phyloP scores from a whole-genome alignment of 2,329 filamentous ascomycete species.

The Microdochium trichocladiopsis region DNA sequence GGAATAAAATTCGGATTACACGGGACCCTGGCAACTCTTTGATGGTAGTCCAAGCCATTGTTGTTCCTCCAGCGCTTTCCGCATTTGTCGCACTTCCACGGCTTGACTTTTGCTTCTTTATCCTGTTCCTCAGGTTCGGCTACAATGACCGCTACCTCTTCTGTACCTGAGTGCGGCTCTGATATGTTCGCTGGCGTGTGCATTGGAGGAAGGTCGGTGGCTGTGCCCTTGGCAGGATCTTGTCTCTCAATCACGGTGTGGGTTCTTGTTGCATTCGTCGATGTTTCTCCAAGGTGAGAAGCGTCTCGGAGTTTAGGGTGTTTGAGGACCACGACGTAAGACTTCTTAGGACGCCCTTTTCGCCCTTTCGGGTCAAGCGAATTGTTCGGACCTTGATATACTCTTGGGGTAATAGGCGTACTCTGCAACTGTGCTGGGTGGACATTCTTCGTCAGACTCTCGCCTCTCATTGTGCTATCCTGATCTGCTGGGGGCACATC shows the following conservation, averaged over 20 bases:
- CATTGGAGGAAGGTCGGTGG: background rate
- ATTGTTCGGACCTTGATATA: constrained; percentile 17
- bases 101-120: constrained; percentile 8
- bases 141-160: constrained; percentile 2
- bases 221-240: no score
- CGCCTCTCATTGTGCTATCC: no score
- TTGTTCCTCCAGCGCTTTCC: constrained; percentile 50
- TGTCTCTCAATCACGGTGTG: background rate
- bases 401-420: constrained; percentile 10
- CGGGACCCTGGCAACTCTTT: constrained; percentile 42
- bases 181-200: background rate
- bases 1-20: constrained; percentile 44
- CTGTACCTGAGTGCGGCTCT: background rate
- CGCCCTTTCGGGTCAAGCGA: constrained; percentile 15
- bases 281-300: constrained; percentile 7
- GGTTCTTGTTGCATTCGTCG: background rate
- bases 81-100: constrained; percentile 45
- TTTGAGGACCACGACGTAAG: constrained; percentile 20
- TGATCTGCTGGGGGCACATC: background rate
- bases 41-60: constrained; percentile 51
- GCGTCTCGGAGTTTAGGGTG: constrained; percentile 16
- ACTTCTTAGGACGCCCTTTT: constrained; percentile 18
- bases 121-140: constrained; percentile 7
- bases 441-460: no score
- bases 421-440: background rate